Conservation (phyloP, 257 asterid species). For the Solanum chmielewskii region DNA sequence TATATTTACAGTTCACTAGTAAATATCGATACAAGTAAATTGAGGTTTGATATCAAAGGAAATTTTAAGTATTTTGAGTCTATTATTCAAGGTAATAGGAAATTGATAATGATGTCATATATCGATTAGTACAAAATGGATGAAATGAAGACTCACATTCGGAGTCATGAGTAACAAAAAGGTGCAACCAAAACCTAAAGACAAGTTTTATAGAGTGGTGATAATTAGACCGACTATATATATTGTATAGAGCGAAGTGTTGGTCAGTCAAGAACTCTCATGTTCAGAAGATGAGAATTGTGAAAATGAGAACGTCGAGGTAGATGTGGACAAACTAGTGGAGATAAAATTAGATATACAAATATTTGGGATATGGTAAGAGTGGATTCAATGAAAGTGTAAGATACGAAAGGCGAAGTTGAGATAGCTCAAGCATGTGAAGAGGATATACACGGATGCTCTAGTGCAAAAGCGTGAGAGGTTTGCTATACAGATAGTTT, state of each 20-base stretch:
- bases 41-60: background rate
- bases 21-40: background rate
- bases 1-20: background rate
- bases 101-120: background rate
- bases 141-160: background rate
- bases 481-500: background rate
- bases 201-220: background rate
- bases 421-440: background rate
- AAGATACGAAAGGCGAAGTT: background rate
- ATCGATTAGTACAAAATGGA: background rate
- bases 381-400: background rate
- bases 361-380: background rate
- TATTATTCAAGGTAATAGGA: background rate
- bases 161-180: background rate
- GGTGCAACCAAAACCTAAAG: background rate
- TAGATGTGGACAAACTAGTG: background rate
- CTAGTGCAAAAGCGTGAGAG: background rate
- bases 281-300: background rate
- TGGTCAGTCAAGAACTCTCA: background rate
- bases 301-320: background rate
- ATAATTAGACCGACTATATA: background rate
- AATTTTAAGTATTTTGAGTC: background rate
- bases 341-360: background rate
- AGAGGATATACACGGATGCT: background rate
- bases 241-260: background rate